Evolutionary conservation across 257 asterid genomes (phyloP).

Genomic region (Cinchona pubescens): DNA sequence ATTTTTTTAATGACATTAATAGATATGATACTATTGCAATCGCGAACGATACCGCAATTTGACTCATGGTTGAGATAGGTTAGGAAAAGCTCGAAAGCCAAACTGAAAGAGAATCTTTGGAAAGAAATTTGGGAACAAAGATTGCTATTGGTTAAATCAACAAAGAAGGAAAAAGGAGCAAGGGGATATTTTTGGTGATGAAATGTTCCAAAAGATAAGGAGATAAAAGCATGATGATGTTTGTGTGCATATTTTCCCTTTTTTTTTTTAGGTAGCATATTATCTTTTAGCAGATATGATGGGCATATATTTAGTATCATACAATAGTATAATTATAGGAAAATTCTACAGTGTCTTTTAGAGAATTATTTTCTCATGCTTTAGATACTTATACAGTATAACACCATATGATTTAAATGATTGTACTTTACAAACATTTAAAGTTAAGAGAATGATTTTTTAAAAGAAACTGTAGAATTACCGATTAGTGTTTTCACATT

Average conservation of each 20-base stretch:
- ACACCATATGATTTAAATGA: too few relatives aligned
- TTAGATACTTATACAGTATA: too few relatives aligned
- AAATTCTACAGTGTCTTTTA: too few relatives aligned
- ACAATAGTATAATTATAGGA: constrained; percentile 3
- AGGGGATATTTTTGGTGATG: constrained; percentile 39
- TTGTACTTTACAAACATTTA: too few relatives aligned
- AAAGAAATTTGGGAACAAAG: constrained; percentile 24
- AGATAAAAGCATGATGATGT: constrained; percentile 28
- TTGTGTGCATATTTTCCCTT: constrained; percentile 21
- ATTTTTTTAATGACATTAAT: too few relatives aligned
- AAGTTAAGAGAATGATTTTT: too few relatives aligned
- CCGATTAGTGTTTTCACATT: not conserved
- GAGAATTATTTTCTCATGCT: too few relatives aligned
- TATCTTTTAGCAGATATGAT: constrained; percentile 32
- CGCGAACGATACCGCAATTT: too few relatives aligned
- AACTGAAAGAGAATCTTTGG: constrained; percentile 34
- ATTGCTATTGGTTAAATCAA: constrained; percentile 32
- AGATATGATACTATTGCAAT: too few relatives aligned
- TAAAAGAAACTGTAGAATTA: too few relatives aligned
- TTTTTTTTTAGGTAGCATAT: constrained; percentile 15
- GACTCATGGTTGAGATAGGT: constrained; percentile 15
- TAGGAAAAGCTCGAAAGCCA: constrained; percentile 28
- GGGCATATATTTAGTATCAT: constrained; percentile 22
- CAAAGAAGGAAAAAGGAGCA: constrained; percentile 17
- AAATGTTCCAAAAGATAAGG: constrained; percentile 70